Percentiles rank a stretch among this genome's conserved stretches.
Evolutionary conservation across 192 early-diverging fungal genomes (phyloP).

Genomic region (Coemansia erecta): DNA sequence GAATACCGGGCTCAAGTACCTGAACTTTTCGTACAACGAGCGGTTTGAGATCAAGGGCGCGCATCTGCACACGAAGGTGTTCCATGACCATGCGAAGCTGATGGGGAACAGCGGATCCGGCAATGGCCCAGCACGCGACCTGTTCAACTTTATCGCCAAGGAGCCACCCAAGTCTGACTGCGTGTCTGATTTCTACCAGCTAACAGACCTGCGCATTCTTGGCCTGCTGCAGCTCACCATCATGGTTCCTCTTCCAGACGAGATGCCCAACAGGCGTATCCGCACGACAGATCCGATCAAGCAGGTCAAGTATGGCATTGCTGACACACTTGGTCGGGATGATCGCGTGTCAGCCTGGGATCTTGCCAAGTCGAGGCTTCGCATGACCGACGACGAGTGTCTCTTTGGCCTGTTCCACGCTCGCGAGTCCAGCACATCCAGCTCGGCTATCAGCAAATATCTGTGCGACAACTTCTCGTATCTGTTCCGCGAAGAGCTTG

Average conservation of each 20-base stretch:
- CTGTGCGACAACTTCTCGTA: slow-evolving; percentile 69
- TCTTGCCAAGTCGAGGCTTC: slow-evolving; percentile 78
- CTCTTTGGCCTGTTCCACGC: slow-evolving; percentile 89
- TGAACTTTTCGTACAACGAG: slow-evolving; percentile 89
- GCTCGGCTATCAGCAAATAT: slow-evolving; percentile 58
- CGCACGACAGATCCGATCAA: slow-evolving; percentile 84
- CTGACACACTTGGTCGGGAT: slow-evolving; percentile 70
- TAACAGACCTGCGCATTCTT: slow-evolving; percentile 74
- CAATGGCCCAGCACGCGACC: slow-evolving; percentile 33
- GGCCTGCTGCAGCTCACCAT: slow-evolving; percentile 92
- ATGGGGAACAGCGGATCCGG: slow-evolving; percentile 24
- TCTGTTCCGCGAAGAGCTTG: slow-evolving; percentile 71
- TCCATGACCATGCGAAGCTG: slow-evolving; percentile 51
- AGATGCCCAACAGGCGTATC: slow-evolving; percentile 75
- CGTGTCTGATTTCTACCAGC: slow-evolving; percentile 67
- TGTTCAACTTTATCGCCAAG: slow-evolving; percentile 50
- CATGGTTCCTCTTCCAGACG: slow-evolving; percentile 76
- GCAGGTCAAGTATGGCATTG: slow-evolving; percentile 82
- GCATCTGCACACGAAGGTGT: slow-evolving; percentile 53
- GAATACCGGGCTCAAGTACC: slow-evolving; percentile 84
- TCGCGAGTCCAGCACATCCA: slow-evolving; percentile 53
- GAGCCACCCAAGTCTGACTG: slow-evolving; percentile 61
- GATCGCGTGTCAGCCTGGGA: slow-evolving; percentile 82
- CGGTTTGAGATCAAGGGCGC: slow-evolving; percentile 80
- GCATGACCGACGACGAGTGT: slow-evolving; percentile 82